Evolutionary conservation across 2,329 filamentous ascomycete genomes (phyloP), one percentile per base, ranked within the genome.

Genomic region (Pochonia chlamydosporia): DNA sequence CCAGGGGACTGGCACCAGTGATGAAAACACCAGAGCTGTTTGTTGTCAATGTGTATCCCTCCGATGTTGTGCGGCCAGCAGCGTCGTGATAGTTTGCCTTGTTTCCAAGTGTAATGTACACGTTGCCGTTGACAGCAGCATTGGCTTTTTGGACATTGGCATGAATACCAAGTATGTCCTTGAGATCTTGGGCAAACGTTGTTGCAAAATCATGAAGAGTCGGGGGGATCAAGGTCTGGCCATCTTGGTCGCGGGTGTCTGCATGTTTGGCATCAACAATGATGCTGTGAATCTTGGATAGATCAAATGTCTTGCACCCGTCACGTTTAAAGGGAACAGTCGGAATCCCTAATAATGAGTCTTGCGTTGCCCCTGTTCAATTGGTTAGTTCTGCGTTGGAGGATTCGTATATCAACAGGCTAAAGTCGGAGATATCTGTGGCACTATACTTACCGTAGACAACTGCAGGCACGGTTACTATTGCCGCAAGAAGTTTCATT

Each of bases 1-100:
- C 78, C 3, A 78, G 63, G 1, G 76, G 68, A 43, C 75, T 77
- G 6, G 75, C 74, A 2, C 76, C 78, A 5, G 62, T 63, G 52
- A 81, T 73, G 5, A 59, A 64, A 8, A 79, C 59, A 3, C 69
- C 66, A 13, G 63, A 53, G 10, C 56, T 47, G 9, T 61, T 64
- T 6, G 77, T 61, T 11, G 65, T 61, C 8, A 79, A 59, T 3
- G 62, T 61, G 57, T 79, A 77, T 4, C 68, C 73, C 55, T 80
- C 75, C 0, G 72, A 68, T 0, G 73, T 76, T 42, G 57, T 56
- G 13, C 69, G 60, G 1, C 73, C 73, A 8, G 69, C 72, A 4
- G 63, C 73, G 54, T 75, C 69, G 1, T 63, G 57, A 53, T 69
- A 76, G 6, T 61, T 58, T 2, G 51, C 63, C 2, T 62, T 39